These are phyloP conservation scores for Xylariaceae sp. DNA, from an alignment of 2,329 filamentous ascomycete species.

Conservation along the genomic window DNA sequence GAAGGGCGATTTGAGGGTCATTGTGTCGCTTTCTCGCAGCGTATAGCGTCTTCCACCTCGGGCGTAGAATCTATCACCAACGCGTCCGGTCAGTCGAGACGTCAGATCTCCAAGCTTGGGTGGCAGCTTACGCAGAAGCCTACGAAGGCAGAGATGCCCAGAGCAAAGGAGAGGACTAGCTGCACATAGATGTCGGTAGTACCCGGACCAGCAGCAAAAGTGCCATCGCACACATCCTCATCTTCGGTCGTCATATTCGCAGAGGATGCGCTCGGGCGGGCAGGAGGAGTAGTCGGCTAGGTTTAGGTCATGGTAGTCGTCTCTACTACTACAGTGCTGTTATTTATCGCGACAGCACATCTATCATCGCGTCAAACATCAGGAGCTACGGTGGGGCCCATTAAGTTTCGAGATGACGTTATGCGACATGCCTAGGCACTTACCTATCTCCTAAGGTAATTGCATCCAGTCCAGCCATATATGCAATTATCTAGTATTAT, in stretches of 20 bases:
- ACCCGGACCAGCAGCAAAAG: slow-evolving; percentile 27
- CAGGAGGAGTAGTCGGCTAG: too few relatives aligned
- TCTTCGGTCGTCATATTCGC: neutral
- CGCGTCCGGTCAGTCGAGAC: too few relatives aligned
- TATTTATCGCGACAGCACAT: too few relatives aligned
- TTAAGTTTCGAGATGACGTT: neutral
- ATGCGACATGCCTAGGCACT: neutral
- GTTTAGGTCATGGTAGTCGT: too few relatives aligned
- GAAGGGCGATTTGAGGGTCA: slow-evolving; percentile 56
- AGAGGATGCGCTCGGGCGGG: neutral
- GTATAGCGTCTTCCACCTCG: slow-evolving; percentile 88
- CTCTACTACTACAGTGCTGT: too few relatives aligned
- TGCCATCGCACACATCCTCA: slow-evolving; percentile 15
- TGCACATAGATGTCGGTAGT: slow-evolving; percentile 56
- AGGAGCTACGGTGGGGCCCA: too few relatives aligned
- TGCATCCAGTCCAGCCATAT: too few relatives aligned
- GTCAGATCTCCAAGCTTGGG: too few relatives aligned
- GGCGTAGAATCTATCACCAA: slow-evolving; percentile 67
- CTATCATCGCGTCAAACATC: too few relatives aligned
- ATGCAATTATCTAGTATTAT: too few relatives aligned
- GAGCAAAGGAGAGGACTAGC: slow-evolving; percentile 64
- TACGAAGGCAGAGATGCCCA: slow-evolving; percentile 69
- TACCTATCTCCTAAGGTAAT: too few relatives aligned
- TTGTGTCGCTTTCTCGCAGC: slow-evolving; percentile 79
- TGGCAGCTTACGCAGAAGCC: slow-evolving; percentile 64